A percentile compares a stretch with the other conserved stretches of the same genome.
Evolutionary conservation across 805 yeast genomes (phyloP).

Genomic region (Clavispora asparagi): DNA sequence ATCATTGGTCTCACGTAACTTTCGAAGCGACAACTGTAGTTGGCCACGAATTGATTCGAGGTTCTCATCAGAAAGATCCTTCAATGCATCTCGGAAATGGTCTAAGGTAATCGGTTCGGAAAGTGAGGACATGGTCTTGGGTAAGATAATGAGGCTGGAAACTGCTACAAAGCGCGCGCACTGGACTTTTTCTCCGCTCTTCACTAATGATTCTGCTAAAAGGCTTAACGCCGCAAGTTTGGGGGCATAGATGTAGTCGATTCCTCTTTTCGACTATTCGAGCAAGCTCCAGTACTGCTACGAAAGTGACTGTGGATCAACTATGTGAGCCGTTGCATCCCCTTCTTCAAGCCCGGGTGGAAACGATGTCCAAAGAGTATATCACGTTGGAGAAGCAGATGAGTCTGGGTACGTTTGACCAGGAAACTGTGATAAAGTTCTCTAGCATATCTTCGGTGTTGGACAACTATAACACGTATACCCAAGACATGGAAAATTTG

Average conservation of each 20-base stretch:
- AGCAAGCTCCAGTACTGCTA: not conserved
- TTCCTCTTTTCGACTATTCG: not conserved
- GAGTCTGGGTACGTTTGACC: slow-evolving; percentile 28
- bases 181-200: not conserved
- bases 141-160: not conserved
- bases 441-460: slow-evolving; percentile 27
- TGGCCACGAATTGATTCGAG: slow-evolving; percentile 10
- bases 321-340: slow-evolving; percentile 29
- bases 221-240: not conserved
- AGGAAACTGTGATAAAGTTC: slow-evolving; percentile 27
- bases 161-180: not conserved
- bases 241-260: not conserved
- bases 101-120: slow-evolving; percentile 21
- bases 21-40: slow-evolving; percentile 26
- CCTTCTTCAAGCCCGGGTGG: slow-evolving; percentile 32
- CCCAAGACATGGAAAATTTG: slow-evolving; percentile 21
- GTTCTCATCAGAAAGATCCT: slow-evolving; percentile 45
- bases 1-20: slow-evolving; percentile 46
- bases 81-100: slow-evolving; percentile 50
- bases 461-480: slow-evolving; percentile 27
- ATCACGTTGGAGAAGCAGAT: slow-evolving; percentile 22
- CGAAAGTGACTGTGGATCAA: not conserved
- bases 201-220: not conserved
- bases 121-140: slow-evolving; percentile 17
- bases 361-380: slow-evolving; percentile 25